Evolutionary conservation across 2,329 filamentous ascomycete species (phyloP), one percentile per base, ranked within the genome.

Genomic region (Fusarium secorum): DNA sequence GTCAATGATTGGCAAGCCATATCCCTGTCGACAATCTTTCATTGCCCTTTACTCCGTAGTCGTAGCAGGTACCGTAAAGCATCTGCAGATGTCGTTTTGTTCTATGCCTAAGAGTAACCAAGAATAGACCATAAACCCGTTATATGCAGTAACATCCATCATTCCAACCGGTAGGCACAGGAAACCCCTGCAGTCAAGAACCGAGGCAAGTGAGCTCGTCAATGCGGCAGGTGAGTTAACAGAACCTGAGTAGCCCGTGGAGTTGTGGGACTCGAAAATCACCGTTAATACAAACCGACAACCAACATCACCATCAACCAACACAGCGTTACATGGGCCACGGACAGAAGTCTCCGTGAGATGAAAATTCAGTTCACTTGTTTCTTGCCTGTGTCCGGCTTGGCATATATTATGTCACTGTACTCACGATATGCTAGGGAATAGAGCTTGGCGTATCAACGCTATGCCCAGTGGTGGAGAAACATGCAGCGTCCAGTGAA

Each of bases 151-250:
- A 10, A 22, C n/a, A 13, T 18, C 15, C 1, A 49, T 32, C 17
- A 18, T 7, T 14, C 15, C 5, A 8, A 4, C 15, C 9, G 2
- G 5, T 4, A 24, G 8, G 11, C 11, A 2, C 11, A 32, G 15
- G 8, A 32, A 28, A 32, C 10, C 2, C 4, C 4, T 10, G 4
- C 8, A 32, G 8, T 49, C 3, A 18, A 32, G 15, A 10, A 5
- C 28, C n/a, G n/a, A 49, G 28, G 28, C 5, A 32, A 28, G 3
- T 7, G 13, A 18, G 4, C 20, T 14, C 9, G 2, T 4, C 2
- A 22, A 32, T 9, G 18, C 15, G 15, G 28, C 15, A 22, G 17
- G 45, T 18, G n/a, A 22, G 45, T 32, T 15, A 32, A 32, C 28
- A 32, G 45, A 49, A 24, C 26, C n/a, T 32, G 8, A 11, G 28